Base-by-base conservation (phyloP, 345 rosid genomes). In the Acer yangbiense region DNA sequence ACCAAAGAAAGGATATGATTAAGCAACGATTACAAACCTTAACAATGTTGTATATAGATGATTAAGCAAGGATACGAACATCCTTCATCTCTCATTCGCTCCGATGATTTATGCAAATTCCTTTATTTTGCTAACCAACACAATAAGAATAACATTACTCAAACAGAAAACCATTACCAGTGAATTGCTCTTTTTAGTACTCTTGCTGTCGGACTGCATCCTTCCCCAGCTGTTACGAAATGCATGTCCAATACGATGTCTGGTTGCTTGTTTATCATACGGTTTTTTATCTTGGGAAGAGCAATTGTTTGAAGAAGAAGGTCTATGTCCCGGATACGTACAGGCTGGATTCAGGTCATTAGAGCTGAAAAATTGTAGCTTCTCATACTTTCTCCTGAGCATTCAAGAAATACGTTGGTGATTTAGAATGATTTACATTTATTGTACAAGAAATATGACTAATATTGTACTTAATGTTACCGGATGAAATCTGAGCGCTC, bases 171-270 rank as follows among this genome's bases (percentile, higher is more conserved):
- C 68, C 14, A 64, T 79, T 92, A 96, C 99, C 93, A 81, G 64
- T 55, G 97, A 88, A 81, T 71, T 82, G 83, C 82, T 88, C 90
- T 94, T 96, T 88, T 89, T 96, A 35, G 87, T 18, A 41, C 74
- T 78, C 85, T 89, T 96, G 69, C 57, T 74, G 57, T 91, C 97
- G 3, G 85, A 20, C 11, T 95, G 97, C 87, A 85, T 88, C 80
- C 95, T 88, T 80, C 92, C 95, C 97, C 98, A 88, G 88, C 97
- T 94, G 85, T 91, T 94, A 72, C 98, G 89, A 78, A 94, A 91
- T 71, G 97, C 93, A 32, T 86, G 72, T 43, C 99, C 97, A 7
- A 90, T 88, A 3, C 95, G 92, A 80, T 86, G 89, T 72, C 83
- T 89, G 1, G 93, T 88, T 16, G 86, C 77, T 76, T 83, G 92